Evolutionary conservation across 108 stramenopile genomes (phyloP), one percentile per base, ranked within the genome.

Genomic region (Nitzschia palea): DNA sequence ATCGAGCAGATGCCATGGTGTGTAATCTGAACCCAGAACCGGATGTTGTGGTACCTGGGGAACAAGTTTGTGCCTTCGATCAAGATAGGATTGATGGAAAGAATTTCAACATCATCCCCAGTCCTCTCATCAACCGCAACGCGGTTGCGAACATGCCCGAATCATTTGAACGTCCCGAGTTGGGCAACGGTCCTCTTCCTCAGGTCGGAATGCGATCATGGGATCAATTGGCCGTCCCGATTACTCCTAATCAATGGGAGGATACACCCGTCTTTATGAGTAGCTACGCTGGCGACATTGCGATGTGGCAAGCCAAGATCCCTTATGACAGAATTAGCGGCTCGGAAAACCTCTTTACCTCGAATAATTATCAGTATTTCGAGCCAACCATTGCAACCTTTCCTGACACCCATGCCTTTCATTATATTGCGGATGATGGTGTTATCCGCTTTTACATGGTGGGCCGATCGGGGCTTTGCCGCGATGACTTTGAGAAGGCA

Each of bases 251-350:
- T 18, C 33, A 48, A 30, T 76, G 74, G 74, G 35, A 62, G 31
- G 67, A 76, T 26, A 20, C 45, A 10, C 67, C 74, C 3, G 9
- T 63, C 26, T 68, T 57, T 48, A 76, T 76, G 74, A 56, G 55
- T 25, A 48, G 62, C 10, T 72, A 72, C 37, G 62, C 20, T 44
- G 71, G 71, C 15, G 62, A 72, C 44, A 18, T 63, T 28, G 67
- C 55, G 31, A 76, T 76, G 74, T 76, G 57, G 55, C 65, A 68
- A 33, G 48, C 67, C 22, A 59, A 76, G 17, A 42, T 64, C 31
- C 55, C 74, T 5, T 68, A 76, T 42, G 55, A 42, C 29, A 22
- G 52, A 12, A 26, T 76, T 0, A 55, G 53, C 26, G 67, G 67
- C 23, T 27, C 37, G 2, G 30, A 52, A 26, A 3, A 42, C 27